A percentile compares a stretch with the other conserved stretches of the same genome.
phyloP scores from a whole-genome alignment of 176 grass and related monocot genomes.

The Rhipidocladum racemiflorum region DNA sequence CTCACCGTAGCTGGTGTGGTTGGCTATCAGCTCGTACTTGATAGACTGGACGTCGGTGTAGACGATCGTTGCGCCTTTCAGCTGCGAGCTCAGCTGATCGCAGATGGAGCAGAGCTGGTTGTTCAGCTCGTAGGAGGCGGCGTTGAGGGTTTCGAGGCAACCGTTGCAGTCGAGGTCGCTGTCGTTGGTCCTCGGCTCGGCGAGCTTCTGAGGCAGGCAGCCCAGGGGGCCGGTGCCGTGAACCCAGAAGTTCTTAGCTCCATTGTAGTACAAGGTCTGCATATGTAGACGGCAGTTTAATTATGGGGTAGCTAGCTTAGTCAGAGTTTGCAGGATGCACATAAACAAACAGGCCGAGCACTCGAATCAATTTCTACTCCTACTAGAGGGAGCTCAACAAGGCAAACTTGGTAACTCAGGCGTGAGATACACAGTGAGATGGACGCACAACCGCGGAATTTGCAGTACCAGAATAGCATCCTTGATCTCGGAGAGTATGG shows the following conservation, averaged over 20 bases:
- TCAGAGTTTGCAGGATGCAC: background rate
- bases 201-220: conserved; percentile 59
- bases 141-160: conserved; percentile 48
- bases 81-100: conserved; percentile 31
- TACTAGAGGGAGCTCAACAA: too few relatives aligned
- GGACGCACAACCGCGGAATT: too few relatives aligned
- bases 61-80: conserved; percentile 49
- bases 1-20: conserved; percentile 51
- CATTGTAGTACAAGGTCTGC: conserved; percentile 46
- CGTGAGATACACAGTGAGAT: too few relatives aligned
- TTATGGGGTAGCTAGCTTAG: background rate
- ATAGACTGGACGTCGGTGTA: conserved; percentile 47
- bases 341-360: too few relatives aligned
- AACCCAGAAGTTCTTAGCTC: conserved; percentile 59
- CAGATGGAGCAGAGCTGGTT: conserved; percentile 28
- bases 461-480: conserved; percentile 44
- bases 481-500: conserved; percentile 49
- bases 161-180: conserved; percentile 46
- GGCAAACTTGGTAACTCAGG: too few relatives aligned
- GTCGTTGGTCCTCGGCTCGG: conserved; percentile 29
- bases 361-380: too few relatives aligned
- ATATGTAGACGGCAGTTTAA: background rate
- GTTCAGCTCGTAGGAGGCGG: conserved; percentile 49
- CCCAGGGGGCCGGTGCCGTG: conserved; percentile 57
- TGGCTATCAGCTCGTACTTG: conserved; percentile 61